Evolutionary conservation across 331 rosid species (phyloP).

Genomic region (Erythrophleum ivorense): DNA sequence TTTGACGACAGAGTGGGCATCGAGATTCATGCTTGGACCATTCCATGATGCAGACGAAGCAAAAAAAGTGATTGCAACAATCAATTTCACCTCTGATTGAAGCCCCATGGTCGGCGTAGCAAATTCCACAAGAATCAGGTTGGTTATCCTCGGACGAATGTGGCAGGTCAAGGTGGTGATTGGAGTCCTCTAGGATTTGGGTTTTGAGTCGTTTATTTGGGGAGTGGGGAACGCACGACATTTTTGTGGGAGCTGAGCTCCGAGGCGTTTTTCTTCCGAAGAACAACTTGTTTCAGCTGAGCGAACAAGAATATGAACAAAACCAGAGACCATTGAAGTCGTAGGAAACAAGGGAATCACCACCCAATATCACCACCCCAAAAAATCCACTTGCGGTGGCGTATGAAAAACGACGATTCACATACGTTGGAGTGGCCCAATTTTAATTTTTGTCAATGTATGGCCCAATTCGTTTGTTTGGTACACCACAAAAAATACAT

Average conservation of each 20-base stretch:
- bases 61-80: slow-evolving; percentile 76
- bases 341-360: background rate
- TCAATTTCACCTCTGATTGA: slow-evolving; percentile 67
- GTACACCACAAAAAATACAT: background rate
- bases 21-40: slow-evolving; percentile 88
- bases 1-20: slow-evolving; percentile 80
- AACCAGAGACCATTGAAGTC: background rate
- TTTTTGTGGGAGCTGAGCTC: slow-evolving; percentile 25
- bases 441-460: no score
- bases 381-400: no score
- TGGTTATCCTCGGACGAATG: background rate
- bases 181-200: slow-evolving; percentile 24
- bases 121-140: slow-evolving; percentile 60
- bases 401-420: background rate
- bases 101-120: slow-evolving; percentile 56
- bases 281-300: background rate
- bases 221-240: slow-evolving; percentile 34
- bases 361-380: no score
- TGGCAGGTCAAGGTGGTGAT: background rate
- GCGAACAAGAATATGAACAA: background rate
- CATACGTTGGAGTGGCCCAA: background rate
- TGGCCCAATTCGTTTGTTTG: background rate
- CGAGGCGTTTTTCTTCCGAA: background rate
- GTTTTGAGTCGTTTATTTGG: slow-evolving; percentile 55
- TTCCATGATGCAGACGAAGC: slow-evolving; percentile 84